These are phyloP conservation scores for Rhizophagus sp. DNA, from an alignment of 192 early-diverging fungal genomes.

Conservation along the genomic window DNA sequence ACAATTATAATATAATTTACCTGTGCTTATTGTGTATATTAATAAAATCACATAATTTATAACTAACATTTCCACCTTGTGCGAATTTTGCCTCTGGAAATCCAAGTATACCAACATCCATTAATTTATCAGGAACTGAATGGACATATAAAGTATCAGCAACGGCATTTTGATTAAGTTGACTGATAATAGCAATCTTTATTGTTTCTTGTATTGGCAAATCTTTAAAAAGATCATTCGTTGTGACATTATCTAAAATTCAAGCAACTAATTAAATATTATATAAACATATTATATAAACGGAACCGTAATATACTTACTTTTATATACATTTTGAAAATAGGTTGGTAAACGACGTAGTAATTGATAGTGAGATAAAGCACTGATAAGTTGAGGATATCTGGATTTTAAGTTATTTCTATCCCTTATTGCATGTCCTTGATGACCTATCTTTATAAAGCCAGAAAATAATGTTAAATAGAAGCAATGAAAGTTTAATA, in stretches of 20 bases:
- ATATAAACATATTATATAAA: not conserved
- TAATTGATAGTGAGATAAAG: conserved; percentile 42
- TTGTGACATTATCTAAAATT: conserved; percentile 29
- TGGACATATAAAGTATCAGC: conserved; percentile 57
- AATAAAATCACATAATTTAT: conserved; percentile 69
- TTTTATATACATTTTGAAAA: conserved; percentile 10
- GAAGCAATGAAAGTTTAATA: not conserved
- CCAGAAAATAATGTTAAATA: not conserved
- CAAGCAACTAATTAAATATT: not conserved
- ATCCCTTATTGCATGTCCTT: conserved; percentile 63
- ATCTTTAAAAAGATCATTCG: conserved; percentile 44
- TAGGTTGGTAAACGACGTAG: not conserved
- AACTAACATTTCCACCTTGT: conserved; percentile 63
- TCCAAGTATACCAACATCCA: conserved; percentile 45
- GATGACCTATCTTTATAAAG: conserved; percentile 53
- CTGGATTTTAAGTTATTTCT: conserved; percentile 68
- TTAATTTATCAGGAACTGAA: conserved; percentile 49
- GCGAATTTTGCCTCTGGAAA: conserved; percentile 52
- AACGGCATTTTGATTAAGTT: conserved; percentile 47
- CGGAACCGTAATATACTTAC: not conserved
- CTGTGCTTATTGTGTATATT: conserved; percentile 69
- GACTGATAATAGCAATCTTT: conserved; percentile 54
- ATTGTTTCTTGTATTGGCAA: conserved; percentile 53
- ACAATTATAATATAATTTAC: conserved; percentile 33
- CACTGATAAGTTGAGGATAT: conserved; percentile 64